Evolutionary conservation across 73 alveolate genomes (phyloP), one percentile per base, ranked within the genome.

Genomic region (Stentor coeruleus): DNA sequence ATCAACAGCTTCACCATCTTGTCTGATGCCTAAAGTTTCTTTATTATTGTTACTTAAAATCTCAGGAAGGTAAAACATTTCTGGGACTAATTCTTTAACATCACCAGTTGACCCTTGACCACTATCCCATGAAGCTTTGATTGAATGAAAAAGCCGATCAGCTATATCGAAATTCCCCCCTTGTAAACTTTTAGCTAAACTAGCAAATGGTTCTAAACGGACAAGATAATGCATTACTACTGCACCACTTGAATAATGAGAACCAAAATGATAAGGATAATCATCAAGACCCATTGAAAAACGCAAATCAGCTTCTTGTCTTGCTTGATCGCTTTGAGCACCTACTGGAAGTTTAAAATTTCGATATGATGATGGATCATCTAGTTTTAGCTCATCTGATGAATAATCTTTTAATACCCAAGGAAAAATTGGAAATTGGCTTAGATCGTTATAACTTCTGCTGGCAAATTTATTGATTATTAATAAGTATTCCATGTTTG

Each of bases 401-500:
- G 82, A 81, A 35, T 95, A 97, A 82, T 97, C 97, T 80, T 93
- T 81, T 36, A 97, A 35, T 58, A 97, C 84, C 98, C 98, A 94
- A 3, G 99, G 99, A 84, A 95, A 97, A 11, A 97, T 98, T 28
- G 99, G 99, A 87, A 95, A 97, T 82, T 97, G 93, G 2, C 98
- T 94, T 59, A 97, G 82, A 87, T 97, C 98, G 80, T 93, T 86
- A 84, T 87, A 89, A 39, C 97, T 84, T 77, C 99, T 85, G 72
- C 93, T 91, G 3, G 99, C 93, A 83, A 91, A 91, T 37, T 91
- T 87, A 85, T 97, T 97, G 57, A 95, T 75, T 35, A 91, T 81
- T 94, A 95, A 88, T 38, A 97, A 55, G 87, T 93, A 88, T 77
- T 91, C 93, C 81, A 92, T 84, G 77, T 92, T 97, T 3, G 98